Evolutionary conservation across 805 yeast species (phyloP), one percentile per base, ranked within the genome.

Genomic region (Metschnikowia matae): DNA sequence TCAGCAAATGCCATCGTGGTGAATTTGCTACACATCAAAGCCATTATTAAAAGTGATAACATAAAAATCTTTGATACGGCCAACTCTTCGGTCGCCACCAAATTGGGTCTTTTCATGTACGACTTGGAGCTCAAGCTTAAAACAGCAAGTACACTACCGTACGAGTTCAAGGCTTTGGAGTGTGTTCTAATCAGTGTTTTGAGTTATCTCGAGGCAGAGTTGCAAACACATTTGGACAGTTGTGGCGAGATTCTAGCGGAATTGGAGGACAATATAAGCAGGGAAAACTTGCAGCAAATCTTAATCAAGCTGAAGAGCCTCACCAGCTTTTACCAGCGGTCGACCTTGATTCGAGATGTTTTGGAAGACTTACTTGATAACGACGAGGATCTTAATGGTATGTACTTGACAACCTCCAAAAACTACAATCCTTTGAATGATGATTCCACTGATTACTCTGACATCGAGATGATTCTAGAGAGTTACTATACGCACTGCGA

Each of bases 401-500:
- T 91, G 91, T 88, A 87, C 62, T 68, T 90, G 47, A 80, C 85
- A 0, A 81, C 76, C 11, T 59, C 65, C 6, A 61, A 61, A 44
- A 47, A 47, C 23, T 61, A 57, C 41, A 56, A 61, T 37, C 60
- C 62, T 18, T 18, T 50, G n/a, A 40, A 47, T 18, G 52, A 50
- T 6, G 44, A 18, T 18, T 18, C 54, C 20, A 56, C 54, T 1
- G 80, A 79, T 61, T 78, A 75, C 54, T 87, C 85, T 7, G 96
- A 91, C 58, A 77, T 89, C 18, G 97, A 91, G 66, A 85, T 90
- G 84, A 73, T 91, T 45, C 65, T 91, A 18, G 97, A 91, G 62
- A 82, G 96, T 0, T 91, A 91, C 68, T 90, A 88, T 67, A 85
- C 87, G 52, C 97, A 90, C 59, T 85, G 92, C 63, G 97, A 91